These are phyloP conservation scores for Rhazya stricta DNA, from an alignment of 257 asterid species.

Conservation along the genomic window DNA sequence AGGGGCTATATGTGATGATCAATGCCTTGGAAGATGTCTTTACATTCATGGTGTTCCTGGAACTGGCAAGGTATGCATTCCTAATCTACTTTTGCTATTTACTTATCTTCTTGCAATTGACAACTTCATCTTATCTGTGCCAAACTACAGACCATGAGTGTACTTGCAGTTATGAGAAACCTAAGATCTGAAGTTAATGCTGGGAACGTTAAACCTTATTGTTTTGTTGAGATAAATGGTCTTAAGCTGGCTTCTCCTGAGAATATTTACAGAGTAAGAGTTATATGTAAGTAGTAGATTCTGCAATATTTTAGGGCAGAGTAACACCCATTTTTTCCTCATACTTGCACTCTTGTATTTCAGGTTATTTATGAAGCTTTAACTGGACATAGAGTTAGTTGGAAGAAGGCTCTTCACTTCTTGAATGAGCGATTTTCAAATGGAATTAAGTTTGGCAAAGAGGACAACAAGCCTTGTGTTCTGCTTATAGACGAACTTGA, in stretches of 20 bases:
- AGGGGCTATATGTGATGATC: slow-evolving; percentile 88
- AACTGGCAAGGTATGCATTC: slow-evolving; percentile 82
- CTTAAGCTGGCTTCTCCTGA: slow-evolving; percentile 96
- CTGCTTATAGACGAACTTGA: slow-evolving; percentile 95
- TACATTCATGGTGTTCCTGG: slow-evolving; percentile 99
- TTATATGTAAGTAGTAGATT: background rate
- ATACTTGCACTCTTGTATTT: slow-evolving; percentile 14
- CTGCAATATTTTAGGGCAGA: slow-evolving; percentile 1
- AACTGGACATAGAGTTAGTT: slow-evolving; percentile 81
- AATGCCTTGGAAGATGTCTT: slow-evolving; percentile 90
- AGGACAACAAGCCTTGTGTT: slow-evolving; percentile 70
- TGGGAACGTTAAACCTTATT: slow-evolving; percentile 67
- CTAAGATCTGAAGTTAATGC: slow-evolving; percentile 81
- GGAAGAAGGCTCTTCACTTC: slow-evolving; percentile 88
- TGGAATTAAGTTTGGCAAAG: slow-evolving; percentile 44
- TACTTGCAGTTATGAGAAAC: slow-evolving; percentile 75
- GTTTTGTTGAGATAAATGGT: slow-evolving; percentile 93
- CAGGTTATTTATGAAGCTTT: slow-evolving; percentile 93
- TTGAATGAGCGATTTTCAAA: slow-evolving; percentile 78
- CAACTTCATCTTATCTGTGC: slow-evolving; percentile 24
- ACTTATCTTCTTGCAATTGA: slow-evolving; percentile 3
- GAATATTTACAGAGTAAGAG: slow-evolving; percentile 71
- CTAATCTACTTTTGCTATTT: background rate
- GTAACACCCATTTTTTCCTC: slow-evolving; percentile 4
- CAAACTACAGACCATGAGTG: slow-evolving; percentile 88